Evolutionary conservation across 805 yeast species (phyloP).

Genomic region (Lachancea dasiensis): DNA sequence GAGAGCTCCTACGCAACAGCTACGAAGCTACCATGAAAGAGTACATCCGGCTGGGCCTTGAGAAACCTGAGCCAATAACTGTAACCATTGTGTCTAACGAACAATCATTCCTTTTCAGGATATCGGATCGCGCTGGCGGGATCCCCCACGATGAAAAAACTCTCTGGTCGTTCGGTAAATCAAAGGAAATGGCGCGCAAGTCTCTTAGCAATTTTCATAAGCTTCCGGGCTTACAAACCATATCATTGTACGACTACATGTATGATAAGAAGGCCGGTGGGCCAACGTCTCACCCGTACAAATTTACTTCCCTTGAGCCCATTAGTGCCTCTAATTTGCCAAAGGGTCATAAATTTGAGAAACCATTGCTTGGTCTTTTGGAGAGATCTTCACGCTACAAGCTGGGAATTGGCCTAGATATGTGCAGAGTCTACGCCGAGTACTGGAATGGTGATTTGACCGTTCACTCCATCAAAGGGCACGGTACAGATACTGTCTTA

Average conservation of each 20-base stretch:
- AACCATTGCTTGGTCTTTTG: constrained; percentile 57
- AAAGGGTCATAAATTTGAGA: constrained; percentile 25
- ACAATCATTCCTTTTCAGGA: constrained; percentile 64
- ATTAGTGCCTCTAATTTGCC: constrained; percentile 29
- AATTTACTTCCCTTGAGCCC: constrained; percentile 36
- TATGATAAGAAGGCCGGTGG: constrained; percentile 10
- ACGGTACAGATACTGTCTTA: constrained; percentile 84
- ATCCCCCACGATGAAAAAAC: constrained; percentile 47
- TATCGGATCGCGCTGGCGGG: constrained; percentile 92
- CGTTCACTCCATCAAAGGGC: constrained; percentile 80
- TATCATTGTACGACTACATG: constrained; percentile 29
- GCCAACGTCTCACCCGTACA: constrained; percentile 19
- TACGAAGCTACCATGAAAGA: constrained; percentile 69
- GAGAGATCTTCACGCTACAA: constrained; percentile 69
- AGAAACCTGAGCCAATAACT: constrained; percentile 63
- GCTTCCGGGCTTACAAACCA: constrained; percentile 54
- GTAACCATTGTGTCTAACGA: constrained; percentile 65
- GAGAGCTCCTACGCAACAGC: constrained; percentile 83
- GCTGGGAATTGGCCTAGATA: constrained; percentile 84
- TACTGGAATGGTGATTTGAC: constrained; percentile 93
- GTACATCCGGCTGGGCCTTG: constrained; percentile 33
- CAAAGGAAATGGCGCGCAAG: constrained; percentile 50
- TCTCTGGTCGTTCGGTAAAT: constrained; percentile 85
- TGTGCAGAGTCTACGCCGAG: constrained; percentile 89
- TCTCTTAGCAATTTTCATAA: constrained; percentile 63